Evolutionary conservation across 352 stramenopile species (phyloP).

Genomic region (Thalassiosira hispida): DNA sequence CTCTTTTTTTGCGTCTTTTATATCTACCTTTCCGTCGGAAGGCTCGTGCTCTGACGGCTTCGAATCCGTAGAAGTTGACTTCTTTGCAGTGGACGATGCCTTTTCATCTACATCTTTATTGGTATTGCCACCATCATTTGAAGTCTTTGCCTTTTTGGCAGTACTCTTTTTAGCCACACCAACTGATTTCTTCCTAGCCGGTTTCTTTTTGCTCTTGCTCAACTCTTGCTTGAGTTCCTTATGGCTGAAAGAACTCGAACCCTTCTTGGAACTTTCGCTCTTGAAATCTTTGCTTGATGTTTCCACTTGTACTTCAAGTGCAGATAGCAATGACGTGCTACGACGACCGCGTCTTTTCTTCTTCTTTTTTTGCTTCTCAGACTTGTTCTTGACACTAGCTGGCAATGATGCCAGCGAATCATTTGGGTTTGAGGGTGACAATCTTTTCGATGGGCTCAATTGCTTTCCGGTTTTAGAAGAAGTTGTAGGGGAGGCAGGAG

Average conservation of each 20-base stretch:
- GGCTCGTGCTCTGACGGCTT: neutral
- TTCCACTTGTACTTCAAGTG: conserved; percentile 15
- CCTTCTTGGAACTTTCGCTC: neutral
- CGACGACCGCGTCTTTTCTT: conserved; percentile 31
- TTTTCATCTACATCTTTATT: neutral
- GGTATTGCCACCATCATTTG: neutral
- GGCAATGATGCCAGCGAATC: conserved; percentile 2
- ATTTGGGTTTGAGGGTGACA: neutral
- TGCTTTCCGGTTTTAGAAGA: conserved; percentile 1
- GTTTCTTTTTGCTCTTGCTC: conserved; percentile 25
- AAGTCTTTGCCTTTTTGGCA: neutral
- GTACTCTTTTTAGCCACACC: neutral
- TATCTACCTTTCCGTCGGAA: conserved; percentile 9
- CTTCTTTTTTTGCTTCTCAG: conserved; percentile 16
- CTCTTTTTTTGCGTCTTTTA: neutral
- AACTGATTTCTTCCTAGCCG: conserved; percentile 20
- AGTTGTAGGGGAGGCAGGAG: neutral
- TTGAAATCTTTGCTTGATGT: neutral
- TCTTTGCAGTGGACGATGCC: conserved; percentile 3
- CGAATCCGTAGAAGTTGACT: conserved; percentile 8
- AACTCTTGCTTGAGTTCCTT: conserved; percentile 30
- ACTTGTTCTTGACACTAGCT: neutral
- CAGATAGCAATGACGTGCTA: conserved; percentile 25
- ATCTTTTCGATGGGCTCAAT: conserved; percentile 20
- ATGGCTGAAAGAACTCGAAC: conserved; percentile 8